These are phyloP conservation scores for Geotrichum klebahnii DNA, from an alignment of 1,139 yeast species.

Conservation along the genomic window DNA sequence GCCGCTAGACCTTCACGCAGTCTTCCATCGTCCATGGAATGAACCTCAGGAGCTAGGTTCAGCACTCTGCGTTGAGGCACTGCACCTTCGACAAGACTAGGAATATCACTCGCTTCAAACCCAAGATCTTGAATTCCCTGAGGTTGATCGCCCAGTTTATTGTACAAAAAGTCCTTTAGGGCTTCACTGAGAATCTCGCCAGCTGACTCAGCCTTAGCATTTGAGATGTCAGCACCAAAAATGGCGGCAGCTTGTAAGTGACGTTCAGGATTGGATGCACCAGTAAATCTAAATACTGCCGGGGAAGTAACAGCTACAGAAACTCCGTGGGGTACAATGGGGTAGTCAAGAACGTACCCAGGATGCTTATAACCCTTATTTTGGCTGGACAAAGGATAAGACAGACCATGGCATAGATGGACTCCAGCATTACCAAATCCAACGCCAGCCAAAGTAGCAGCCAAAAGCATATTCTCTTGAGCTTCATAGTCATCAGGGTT, in stretches of 20 bases:
- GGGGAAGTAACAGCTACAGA: slow-evolving; percentile 39
- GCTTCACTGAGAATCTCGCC: slow-evolving; percentile 42
- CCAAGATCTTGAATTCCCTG: slow-evolving; percentile 39
- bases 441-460: slow-evolving; percentile 44
- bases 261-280: slow-evolving; percentile 42
- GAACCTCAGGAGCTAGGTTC: slow-evolving; percentile 39
- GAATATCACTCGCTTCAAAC: slow-evolving; percentile 36
- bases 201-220: slow-evolving; percentile 40
- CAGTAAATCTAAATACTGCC: slow-evolving; percentile 37
- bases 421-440: slow-evolving; percentile 46
- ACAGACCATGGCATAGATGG: slow-evolving; percentile 43
- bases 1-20: slow-evolving; percentile 30
- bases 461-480: slow-evolving; percentile 41
- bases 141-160: slow-evolving; percentile 35
- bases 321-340: slow-evolving; percentile 44
- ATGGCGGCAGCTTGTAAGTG: slow-evolving; percentile 41
- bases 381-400: slow-evolving; percentile 42
- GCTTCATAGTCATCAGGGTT: slow-evolving; percentile 42
- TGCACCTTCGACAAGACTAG: slow-evolving; percentile 41
- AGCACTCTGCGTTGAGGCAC: slow-evolving; percentile 43
- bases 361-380: slow-evolving; percentile 40
- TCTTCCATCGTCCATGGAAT: slow-evolving; percentile 32
- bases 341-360: slow-evolving; percentile 41
- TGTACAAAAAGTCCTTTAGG: slow-evolving; percentile 37
- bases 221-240: slow-evolving; percentile 41